Conservation (phyloP, 192 early-diverging fungal genomes). For the Phycomyces blakesleeanus region DNA sequence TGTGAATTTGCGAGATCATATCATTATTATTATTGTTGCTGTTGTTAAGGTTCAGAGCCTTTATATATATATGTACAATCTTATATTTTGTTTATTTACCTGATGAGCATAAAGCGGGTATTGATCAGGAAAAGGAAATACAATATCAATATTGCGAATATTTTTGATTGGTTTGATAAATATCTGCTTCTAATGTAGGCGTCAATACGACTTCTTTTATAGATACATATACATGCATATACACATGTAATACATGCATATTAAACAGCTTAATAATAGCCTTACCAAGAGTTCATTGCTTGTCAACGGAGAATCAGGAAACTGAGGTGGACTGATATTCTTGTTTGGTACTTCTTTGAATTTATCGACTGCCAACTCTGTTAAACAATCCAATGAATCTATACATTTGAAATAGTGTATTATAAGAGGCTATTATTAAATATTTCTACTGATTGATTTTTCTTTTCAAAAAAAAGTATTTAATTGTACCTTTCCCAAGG, state of each 20-base stretch:
- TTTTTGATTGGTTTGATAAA: slow-evolving; percentile 78
- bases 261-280: too few relatives aligned
- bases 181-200: slow-evolving; percentile 51
- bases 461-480: too few relatives aligned
- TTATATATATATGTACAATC: not conserved
- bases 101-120: slow-evolving; percentile 44
- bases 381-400: slow-evolving; percentile 84
- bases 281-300: slow-evolving; percentile 58
- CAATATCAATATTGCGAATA: slow-evolving; percentile 67
- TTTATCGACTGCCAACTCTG: slow-evolving; percentile 71
- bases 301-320: slow-evolving; percentile 71
- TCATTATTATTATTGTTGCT: too few relatives aligned
- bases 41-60: not conserved
- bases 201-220: not conserved
- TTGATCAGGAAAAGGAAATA: slow-evolving; percentile 84
- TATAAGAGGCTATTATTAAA: too few relatives aligned
- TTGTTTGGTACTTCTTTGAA: slow-evolving; percentile 79
- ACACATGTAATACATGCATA: not conserved
- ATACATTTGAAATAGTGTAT: not conserved
- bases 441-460: too few relatives aligned
- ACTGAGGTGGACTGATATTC: slow-evolving; percentile 62
- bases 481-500: slow-evolving; percentile 74
- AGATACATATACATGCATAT: not conserved
- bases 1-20: too few relatives aligned
- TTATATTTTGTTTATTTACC: slow-evolving; percentile 23